Evolutionary conservation across 2,329 filamentous ascomycete species (phyloP).

Genomic region (Elsinoe ampelina): DNA sequence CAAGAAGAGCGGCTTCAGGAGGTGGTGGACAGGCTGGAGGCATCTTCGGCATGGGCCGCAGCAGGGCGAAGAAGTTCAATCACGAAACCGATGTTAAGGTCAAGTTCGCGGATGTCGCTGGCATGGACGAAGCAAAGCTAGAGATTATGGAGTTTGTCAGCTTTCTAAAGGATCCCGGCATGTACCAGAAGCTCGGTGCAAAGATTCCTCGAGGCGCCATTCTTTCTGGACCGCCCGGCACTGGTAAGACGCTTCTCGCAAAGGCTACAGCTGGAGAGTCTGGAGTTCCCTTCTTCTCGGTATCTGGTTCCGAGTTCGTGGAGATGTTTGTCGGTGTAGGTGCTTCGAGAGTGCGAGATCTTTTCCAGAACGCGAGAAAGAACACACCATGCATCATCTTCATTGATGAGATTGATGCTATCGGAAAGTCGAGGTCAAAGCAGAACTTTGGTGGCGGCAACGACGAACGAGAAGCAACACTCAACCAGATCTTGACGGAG

Average conservation of each 20-base stretch:
- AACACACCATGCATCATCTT: constrained; percentile 98
- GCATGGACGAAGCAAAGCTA: constrained; percentile 94
- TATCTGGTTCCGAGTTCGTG: constrained; percentile 96
- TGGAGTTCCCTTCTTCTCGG: constrained; percentile 93
- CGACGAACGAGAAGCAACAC: constrained; percentile 90
- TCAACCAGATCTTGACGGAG: constrained; percentile 97
- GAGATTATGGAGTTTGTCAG: constrained; percentile 99
- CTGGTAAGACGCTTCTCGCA: constrained; percentile 92
- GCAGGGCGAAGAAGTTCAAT: constrained; percentile 93
- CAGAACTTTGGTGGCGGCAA: constrained; percentile 81
- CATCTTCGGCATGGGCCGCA: constrained; percentile 94
- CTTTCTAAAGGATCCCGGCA: constrained; percentile 87
- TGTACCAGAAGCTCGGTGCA: constrained; percentile 86
- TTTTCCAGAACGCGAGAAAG: constrained; percentile 91
- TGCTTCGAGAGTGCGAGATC: constrained; percentile 84
- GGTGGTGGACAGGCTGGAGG: constrained; percentile 55
- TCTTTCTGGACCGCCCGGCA: constrained; percentile 92
- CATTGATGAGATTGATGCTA: constrained; percentile 98
- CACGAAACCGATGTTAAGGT: constrained; percentile 94
- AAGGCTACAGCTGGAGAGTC: constrained; percentile 98
- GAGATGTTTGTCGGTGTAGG: constrained; percentile 99
- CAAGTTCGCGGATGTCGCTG: constrained; percentile 93
- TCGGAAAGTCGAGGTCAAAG: constrained; percentile 81
- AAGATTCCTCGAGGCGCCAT: constrained; percentile 98
- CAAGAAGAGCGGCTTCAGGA: constrained; percentile 61